Evolutionary conservation across 495 filamentous ascomycete species (phyloP).

Genomic region (Tetracladium setigerum): DNA sequence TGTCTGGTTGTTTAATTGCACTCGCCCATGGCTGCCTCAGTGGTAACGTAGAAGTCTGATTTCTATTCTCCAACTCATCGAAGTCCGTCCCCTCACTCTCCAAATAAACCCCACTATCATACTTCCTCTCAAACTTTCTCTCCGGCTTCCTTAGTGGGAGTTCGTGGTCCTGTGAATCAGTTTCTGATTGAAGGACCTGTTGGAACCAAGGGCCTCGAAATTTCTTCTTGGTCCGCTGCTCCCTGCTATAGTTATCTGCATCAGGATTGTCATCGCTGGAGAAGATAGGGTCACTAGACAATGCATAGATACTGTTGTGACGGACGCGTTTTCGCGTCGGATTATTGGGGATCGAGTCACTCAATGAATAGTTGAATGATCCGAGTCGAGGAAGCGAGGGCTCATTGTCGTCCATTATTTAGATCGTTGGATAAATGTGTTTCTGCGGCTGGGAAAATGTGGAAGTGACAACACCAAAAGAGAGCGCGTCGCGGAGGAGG

Average conservation of each 20-base stretch:
- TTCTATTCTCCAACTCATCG: slow-evolving; percentile 18
- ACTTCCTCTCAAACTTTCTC: slow-evolving; percentile 50
- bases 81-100: slow-evolving; percentile 50
- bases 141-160: slow-evolving; percentile 33
- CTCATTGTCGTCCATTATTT: slow-evolving; percentile 34
- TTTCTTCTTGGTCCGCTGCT: slow-evolving; percentile 45
- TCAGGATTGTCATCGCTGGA: slow-evolving; percentile 71
- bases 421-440: not conserved
- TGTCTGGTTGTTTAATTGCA: slow-evolving; percentile 6
- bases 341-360: slow-evolving; percentile 18
- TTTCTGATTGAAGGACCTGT: slow-evolving; percentile 39
- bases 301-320: slow-evolving; percentile 21
- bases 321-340: slow-evolving; percentile 35
- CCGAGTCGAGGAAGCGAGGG: slow-evolving; percentile 35
- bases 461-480: not conserved
- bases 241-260: slow-evolving; percentile 59
- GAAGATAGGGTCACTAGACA: slow-evolving; percentile 70
- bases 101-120: slow-evolving; percentile 84
- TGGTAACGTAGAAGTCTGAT: not conserved
- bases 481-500: no score
- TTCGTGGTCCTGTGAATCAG: slow-evolving; percentile 20
- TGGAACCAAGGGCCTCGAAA: slow-evolving; percentile 69
- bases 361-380: slow-evolving; percentile 19
- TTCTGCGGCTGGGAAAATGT: not conserved
- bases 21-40: slow-evolving; percentile 19